Conservation (phyloP, 1,284 basidiomycete genomes). For the Naganishia cerealis region DNA sequence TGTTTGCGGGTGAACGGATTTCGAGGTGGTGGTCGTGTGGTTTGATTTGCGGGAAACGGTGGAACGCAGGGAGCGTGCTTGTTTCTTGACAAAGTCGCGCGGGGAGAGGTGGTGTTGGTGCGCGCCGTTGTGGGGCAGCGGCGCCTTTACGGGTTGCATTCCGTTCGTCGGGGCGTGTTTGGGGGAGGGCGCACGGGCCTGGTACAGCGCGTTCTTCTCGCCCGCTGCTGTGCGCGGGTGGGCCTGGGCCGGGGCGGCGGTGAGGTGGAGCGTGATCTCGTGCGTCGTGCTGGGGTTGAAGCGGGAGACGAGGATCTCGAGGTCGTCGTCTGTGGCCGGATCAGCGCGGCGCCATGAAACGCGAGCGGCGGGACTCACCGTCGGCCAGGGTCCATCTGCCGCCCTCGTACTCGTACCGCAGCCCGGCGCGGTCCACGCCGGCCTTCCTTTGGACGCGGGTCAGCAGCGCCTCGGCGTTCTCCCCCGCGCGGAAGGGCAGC, state of each 20-base stretch:
- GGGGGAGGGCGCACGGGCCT: constrained; percentile 7
- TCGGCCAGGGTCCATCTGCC: constrained; percentile 51
- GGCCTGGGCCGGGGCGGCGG: constrained; percentile 39
- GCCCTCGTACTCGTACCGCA: constrained; percentile 53
- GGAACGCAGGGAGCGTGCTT: constrained; percentile 5
- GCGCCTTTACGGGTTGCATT: neutral
- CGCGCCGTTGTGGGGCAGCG: neutral
- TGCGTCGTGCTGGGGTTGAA: constrained; percentile 43
- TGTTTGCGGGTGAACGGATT: constrained; percentile 23
- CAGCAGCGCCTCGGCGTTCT: constrained; percentile 41
- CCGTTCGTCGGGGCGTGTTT: constrained; percentile 1
- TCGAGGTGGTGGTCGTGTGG: constrained; percentile 1
- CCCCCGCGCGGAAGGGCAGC: constrained; percentile 45
- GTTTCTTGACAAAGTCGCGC: constrained; percentile 29
- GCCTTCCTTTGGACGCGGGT: constrained; percentile 44
- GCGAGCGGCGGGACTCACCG: constrained; percentile 42
- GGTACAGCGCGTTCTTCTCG: constrained; percentile 32
- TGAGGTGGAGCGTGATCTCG: constrained; percentile 49
- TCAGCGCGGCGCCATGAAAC: neutral
- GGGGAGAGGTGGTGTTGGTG: constrained; percentile 1
- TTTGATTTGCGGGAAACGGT: constrained; percentile 8
- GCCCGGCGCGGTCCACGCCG: constrained; percentile 37
- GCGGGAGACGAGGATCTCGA: constrained; percentile 49
- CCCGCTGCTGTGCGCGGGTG: constrained; percentile 33
- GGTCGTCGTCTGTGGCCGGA: constrained; percentile 50